A percentile compares a stretch with the other conserved stretches of the same genome.
These are phyloP conservation scores for Aureobasidium subglaciale DNA, from an alignment of 2,329 filamentous ascomycete species.

Conservation along the genomic window DNA sequence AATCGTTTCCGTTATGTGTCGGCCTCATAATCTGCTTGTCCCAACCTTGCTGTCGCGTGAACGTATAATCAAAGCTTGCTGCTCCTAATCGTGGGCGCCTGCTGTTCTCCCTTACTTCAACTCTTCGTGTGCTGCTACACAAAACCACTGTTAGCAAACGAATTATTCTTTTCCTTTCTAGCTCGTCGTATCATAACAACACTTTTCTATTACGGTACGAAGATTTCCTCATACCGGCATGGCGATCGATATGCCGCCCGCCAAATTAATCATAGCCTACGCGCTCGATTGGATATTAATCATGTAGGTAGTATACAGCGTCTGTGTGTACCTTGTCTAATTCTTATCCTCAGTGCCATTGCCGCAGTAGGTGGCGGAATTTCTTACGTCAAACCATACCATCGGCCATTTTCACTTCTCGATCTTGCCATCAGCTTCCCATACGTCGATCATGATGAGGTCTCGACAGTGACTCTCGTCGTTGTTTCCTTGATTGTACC, in stretches of 20 bases:
- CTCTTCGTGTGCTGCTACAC: not conserved
- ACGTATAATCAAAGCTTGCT: not conserved
- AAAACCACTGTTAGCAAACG: not conserved
- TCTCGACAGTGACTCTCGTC: conserved; percentile 59
- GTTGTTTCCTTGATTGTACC: conserved; percentile 60
- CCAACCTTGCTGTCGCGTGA: not conserved
- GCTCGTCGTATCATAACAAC: not conserved
- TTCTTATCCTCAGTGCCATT: conserved; percentile 15
- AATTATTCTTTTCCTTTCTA: not conserved
- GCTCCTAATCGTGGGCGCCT: not conserved
- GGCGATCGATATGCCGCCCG: not conserved
- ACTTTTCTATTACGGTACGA: not conserved
- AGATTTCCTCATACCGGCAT: not conserved
- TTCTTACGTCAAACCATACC: conserved; percentile 55
- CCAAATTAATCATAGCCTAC: conserved; percentile 56
- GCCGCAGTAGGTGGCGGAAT: conserved; percentile 40
- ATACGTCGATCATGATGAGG: conserved; percentile 61
- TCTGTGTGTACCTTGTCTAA: not conserved
- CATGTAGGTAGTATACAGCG: conserved; percentile 41
- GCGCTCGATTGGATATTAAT: conserved; percentile 68
- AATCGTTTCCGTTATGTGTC: not conserved
- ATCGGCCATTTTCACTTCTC: conserved; percentile 62
- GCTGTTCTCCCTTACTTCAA: not conserved
- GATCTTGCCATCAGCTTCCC: conserved; percentile 78
- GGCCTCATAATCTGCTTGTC: not conserved